These are phyloP conservation scores for Sporobolomyces phaffii DNA, from an alignment of 768 basidiomycete species.

Conservation along the genomic window DNA sequence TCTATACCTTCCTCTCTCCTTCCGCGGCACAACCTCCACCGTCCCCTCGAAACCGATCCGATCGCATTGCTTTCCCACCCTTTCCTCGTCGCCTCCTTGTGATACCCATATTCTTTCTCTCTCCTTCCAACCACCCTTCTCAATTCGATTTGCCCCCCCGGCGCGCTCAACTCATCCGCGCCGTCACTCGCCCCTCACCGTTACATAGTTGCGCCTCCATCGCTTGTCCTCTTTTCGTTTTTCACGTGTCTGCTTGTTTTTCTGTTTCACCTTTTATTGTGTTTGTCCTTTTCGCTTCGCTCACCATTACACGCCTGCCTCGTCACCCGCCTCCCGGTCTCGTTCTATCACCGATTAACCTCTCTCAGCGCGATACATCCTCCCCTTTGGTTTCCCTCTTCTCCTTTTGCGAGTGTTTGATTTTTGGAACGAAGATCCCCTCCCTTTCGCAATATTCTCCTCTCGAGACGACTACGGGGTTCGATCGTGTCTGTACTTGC, in stretches of 20 bases:
- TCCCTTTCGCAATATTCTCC: no score
- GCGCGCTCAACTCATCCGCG: no score
- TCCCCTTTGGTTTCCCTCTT: no score
- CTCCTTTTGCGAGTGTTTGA: no score
- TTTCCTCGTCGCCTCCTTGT: neutral
- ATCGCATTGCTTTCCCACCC: neutral
- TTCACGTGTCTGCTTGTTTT: neutral
- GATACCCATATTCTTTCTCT: slow-evolving; percentile 1
- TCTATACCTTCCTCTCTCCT: slow-evolving; percentile 1
- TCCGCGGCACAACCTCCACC: neutral
- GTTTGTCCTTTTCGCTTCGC: neutral
- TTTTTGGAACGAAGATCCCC: no score
- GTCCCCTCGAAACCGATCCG: neutral
- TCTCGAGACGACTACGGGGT: no score
- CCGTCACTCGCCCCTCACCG: no score
- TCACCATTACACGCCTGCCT: neutral
- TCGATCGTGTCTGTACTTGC: no score
- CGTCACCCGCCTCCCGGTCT: no score
- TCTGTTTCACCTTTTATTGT: neutral
- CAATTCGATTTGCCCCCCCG: neutral
- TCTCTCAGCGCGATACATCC: no score
- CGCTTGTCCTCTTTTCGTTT: neutral
- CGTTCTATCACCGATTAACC: no score
- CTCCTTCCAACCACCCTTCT: neutral
- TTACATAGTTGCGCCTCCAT: neutral